Base-by-base conservation (phyloP, 2,329 filamentous ascomycete species). In the Venturia carpophila region DNA sequence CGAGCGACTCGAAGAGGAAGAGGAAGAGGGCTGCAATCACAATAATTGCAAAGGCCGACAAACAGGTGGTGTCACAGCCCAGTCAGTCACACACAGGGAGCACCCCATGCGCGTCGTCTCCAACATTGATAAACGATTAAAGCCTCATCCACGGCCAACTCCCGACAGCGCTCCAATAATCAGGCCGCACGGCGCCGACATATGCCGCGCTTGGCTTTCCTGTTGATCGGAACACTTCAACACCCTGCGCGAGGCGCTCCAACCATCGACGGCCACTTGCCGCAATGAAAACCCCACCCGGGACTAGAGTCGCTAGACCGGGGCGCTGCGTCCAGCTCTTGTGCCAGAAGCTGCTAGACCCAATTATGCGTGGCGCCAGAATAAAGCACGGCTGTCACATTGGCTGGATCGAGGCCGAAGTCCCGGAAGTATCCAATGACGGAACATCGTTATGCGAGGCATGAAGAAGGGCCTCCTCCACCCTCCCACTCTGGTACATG, bases 61-160 rank as follows among this genome's bases (percentile, higher is more conserved):
- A n/a, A 55, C 47, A n/a, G n/a, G n/a, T n/a, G n/a, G n/a, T n/a
- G n/a, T n/a, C n/a, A n/a, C n/a, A n/a, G n/a, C n/a, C n/a, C n/a
- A n/a, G n/a, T n/a, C n/a, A n/a, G 49, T 55, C 15, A 21, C 49
- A 17, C n/a, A 21, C 47, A 52, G 11, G 21, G 9, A 13, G 24
- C 21, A 27, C 47, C 47, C 47, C 47, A 34, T 34, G 49, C 49
- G 49, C 10, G 30, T 34, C 10, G 24, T 30, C 52, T 21, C 52
- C 52, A 58, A 37, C n/a, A 58, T n/a, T 37, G 52, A 58, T 58
- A 58, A n/a, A 56, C n/a, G n/a, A n/a, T n/a, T n/a, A n/a, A 34
- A 55, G 49, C 49, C 49, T 55, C 49, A 55, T 10, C 24, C 24
- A 15, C 52, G 27, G 30, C 17, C 52, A 37, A 37, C 15, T 3